These are phyloP conservation scores for Sporothrix variecibatus DNA, from an alignment of 2,329 filamentous ascomycete species.

Conservation along the genomic window DNA sequence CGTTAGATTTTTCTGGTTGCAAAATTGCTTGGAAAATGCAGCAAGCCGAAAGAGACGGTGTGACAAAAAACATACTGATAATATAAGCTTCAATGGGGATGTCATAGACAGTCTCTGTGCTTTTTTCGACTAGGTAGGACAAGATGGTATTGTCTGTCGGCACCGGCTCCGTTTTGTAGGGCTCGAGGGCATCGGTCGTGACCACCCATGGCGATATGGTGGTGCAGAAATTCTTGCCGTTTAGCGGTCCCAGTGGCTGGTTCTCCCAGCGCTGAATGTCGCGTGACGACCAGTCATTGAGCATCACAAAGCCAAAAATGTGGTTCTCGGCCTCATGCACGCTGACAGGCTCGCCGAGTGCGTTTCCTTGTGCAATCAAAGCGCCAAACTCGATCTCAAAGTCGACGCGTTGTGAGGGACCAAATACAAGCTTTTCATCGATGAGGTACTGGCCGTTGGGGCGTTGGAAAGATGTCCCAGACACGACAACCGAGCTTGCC, in stretches of 20 bases:
- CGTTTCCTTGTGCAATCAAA: conserved; percentile 67
- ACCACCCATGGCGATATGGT: conserved; percentile 80
- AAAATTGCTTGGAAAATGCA: neutral
- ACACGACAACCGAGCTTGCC: conserved; percentile 74
- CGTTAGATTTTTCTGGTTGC: too few relatives aligned
- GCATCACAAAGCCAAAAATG: conserved; percentile 76
- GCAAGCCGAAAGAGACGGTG: neutral
- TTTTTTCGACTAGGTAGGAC: neutral
- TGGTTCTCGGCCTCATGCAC: conserved; percentile 67
- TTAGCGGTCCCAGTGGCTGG: conserved; percentile 77
- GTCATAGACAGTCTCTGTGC: neutral
- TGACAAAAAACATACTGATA: neutral
- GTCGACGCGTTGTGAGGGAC: conserved; percentile 66
- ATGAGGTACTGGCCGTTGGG: neutral
- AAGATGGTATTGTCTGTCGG: neutral
- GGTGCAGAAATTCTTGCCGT: conserved; percentile 79
- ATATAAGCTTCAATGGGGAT: neutral
- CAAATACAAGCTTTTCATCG: conserved; percentile 43
- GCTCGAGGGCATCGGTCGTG: conserved; percentile 65
- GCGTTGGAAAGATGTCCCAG: conserved; percentile 50
- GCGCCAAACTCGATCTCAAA: conserved; percentile 79
- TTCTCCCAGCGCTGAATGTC: conserved; percentile 87
- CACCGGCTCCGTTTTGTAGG: neutral
- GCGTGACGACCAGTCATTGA: conserved; percentile 86
- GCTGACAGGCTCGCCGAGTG: conserved; percentile 63